Percentiles rank a stretch among this genome's conserved stretches.
These are phyloP conservation scores for Bauhinia variegata DNA, from an alignment of 306 rosid species.

Conservation along the genomic window DNA sequence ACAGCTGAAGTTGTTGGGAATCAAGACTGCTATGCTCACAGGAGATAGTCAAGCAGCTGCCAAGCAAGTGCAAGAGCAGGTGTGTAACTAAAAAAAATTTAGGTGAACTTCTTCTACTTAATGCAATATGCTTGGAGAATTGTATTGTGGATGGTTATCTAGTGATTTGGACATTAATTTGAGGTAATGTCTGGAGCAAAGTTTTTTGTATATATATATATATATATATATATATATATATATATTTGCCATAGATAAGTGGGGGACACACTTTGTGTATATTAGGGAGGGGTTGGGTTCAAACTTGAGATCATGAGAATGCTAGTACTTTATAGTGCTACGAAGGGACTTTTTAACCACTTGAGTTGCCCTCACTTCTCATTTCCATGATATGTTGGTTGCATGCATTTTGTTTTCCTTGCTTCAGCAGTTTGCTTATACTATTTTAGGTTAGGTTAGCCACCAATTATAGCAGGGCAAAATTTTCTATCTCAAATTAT, in stretches of 20 bases:
- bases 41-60: constrained; percentile 79
- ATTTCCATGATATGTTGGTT: background rate
- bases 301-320: no score
- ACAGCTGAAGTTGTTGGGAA: constrained; percentile 63
- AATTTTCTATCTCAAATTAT: no score
- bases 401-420: background rate
- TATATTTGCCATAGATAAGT: no score
- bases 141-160: background rate
- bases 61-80: constrained; percentile 66
- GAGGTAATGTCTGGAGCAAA: background rate
- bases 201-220: no score
- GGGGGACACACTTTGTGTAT: no score
- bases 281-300: no score
- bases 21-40: constrained; percentile 79
- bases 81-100: constrained; percentile 13
- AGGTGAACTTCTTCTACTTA: background rate
- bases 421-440: background rate
- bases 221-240: no score
- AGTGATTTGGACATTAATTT: background rate
- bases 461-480: background rate
- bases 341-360: no score
- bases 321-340: no score
- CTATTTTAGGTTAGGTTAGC: background rate
- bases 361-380: no score
- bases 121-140: background rate